These are phyloP conservation scores for Fremontodendron californicum DNA, from an alignment of 345 rosid species.

Conservation along the genomic window DNA sequence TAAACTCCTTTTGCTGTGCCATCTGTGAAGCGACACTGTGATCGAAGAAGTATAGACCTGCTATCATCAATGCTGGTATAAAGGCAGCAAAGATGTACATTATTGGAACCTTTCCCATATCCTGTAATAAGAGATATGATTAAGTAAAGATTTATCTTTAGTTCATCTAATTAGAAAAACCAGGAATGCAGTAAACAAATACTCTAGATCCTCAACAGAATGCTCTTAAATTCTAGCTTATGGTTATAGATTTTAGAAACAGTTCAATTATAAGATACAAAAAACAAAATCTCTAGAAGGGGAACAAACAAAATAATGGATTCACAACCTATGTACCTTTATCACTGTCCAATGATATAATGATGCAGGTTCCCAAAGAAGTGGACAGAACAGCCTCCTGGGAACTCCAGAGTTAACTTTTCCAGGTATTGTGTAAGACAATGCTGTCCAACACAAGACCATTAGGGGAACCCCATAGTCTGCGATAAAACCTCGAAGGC, in stretches of 20 bases:
- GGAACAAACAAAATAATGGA: neutral
- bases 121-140: constrained; percentile 39
- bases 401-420: constrained; percentile 55
- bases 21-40: constrained; percentile 86
- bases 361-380: constrained; percentile 75
- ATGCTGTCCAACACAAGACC: constrained; percentile 62
- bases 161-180: neutral
- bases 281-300: neutral
- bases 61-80: constrained; percentile 78
- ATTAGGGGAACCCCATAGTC: constrained; percentile 80
- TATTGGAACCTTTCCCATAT: constrained; percentile 68
- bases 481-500: constrained; percentile 65
- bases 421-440: constrained; percentile 54
- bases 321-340: constrained; percentile 33
- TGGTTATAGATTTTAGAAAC: neutral
- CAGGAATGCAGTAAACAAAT: neutral
- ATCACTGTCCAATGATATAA: constrained; percentile 82
- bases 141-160: neutral
- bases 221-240: neutral
- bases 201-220: neutral
- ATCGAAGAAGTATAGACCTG: constrained; percentile 82
- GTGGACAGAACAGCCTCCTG: constrained; percentile 62
- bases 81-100: constrained; percentile 62
- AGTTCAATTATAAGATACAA: neutral
- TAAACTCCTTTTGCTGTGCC: constrained; percentile 85